Evolutionary conservation across 164 flowering plant species (phyloP).

Genomic region (Dillenia turbinata): DNA sequence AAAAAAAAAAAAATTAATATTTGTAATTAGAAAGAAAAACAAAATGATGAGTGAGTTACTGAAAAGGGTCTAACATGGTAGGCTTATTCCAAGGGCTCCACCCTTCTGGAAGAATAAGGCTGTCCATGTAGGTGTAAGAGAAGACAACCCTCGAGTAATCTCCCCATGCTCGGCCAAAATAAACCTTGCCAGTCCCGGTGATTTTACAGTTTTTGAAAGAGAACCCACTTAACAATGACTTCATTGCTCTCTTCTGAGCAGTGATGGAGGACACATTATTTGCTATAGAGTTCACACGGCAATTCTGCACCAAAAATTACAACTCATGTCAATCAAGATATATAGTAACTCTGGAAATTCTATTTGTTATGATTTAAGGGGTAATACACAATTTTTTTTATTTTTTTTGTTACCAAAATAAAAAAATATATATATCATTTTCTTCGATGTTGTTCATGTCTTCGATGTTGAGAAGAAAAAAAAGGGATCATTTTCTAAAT

Average conservation of each 20-base stretch:
- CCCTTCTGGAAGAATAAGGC: constrained; percentile 54
- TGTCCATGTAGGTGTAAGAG: constrained; percentile 67
- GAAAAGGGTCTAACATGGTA: constrained; percentile 11
- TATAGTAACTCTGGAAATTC: too few relatives aligned
- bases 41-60: not conserved
- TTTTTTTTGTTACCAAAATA: not conserved
- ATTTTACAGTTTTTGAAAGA: constrained; percentile 53
- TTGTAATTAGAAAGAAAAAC: not conserved
- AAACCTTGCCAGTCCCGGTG: constrained; percentile 54
- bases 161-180: constrained; percentile 85
- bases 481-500: too few relatives aligned
- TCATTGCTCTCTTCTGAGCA: constrained; percentile 50
- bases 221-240: constrained; percentile 54
- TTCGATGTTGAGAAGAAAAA: too few relatives aligned
- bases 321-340: too few relatives aligned
- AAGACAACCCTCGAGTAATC: constrained; percentile 66
- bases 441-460: too few relatives aligned
- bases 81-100: constrained; percentile 68
- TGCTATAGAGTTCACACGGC: constrained; percentile 51
- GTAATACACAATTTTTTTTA: too few relatives aligned
- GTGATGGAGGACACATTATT: constrained; percentile 61
- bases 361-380: too few relatives aligned
- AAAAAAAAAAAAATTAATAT: not conserved
- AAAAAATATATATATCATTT: not conserved
- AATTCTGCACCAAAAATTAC: constrained; percentile 31